These are phyloP conservation scores for Amaranthus tricolor DNA, from an alignment of 179 eudicot genomes.

Conservation along the genomic window DNA sequence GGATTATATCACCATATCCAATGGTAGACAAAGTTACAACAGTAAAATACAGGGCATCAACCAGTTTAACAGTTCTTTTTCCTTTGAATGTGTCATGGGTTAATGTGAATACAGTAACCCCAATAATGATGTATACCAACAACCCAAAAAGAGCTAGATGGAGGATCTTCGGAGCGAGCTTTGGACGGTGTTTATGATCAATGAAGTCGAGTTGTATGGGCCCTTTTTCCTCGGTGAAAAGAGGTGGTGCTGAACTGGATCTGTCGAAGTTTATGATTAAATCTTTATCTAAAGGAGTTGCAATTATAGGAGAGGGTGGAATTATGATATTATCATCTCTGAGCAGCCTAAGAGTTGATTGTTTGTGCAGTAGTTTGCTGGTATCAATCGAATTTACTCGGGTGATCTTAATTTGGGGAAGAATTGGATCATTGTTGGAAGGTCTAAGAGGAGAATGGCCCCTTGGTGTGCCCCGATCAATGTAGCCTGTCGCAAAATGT, in stretches of 20 bases:
- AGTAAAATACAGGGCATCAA: slow-evolving; percentile 60
- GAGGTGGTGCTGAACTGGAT: slow-evolving; percentile 56
- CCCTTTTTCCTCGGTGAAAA: slow-evolving; percentile 36
- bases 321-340: neutral
- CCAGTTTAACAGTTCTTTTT: slow-evolving; percentile 28
- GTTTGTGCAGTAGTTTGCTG: neutral
- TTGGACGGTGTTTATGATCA: slow-evolving; percentile 17
- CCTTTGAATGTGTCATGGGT: slow-evolving; percentile 38
- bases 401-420: neutral
- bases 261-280: slow-evolving; percentile 28
- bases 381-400: neutral
- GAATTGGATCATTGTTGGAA: neutral
- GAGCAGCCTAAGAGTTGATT: slow-evolving; percentile 9
- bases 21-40: slow-evolving; percentile 62
- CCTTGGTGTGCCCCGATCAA: slow-evolving; percentile 8
- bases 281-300: slow-evolving; percentile 19
- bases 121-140: slow-evolving; percentile 33
- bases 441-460: neutral
- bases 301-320: slow-evolving; percentile 12
- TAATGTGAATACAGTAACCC: slow-evolving; percentile 32
- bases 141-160: slow-evolving; percentile 42
- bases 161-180: slow-evolving; percentile 35
- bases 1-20: slow-evolving; percentile 69
- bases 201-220: slow-evolving; percentile 6
- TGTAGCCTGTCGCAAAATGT: neutral